A percentile compares a stretch with the other conserved stretches of the same genome.
Conservation (phyloP, 441 rosid species). For the Jatropha multifida region DNA sequence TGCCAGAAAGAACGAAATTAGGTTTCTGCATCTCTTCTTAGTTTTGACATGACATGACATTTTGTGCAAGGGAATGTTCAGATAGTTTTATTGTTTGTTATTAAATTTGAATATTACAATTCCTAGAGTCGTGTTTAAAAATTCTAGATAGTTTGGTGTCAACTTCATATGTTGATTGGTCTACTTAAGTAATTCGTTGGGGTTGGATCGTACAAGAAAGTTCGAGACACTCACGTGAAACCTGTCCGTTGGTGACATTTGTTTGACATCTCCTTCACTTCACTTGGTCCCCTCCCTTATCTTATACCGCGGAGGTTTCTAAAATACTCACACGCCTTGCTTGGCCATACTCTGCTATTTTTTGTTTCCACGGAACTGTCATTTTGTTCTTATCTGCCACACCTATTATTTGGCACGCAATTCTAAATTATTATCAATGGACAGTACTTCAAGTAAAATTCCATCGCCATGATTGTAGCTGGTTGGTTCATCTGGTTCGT, state of each 20-base stretch:
- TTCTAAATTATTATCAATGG: not conserved
- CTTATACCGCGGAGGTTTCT: slow-evolving; percentile 5
- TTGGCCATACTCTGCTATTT: not conserved
- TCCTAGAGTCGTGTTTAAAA: not conserved
- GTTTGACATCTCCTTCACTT: slow-evolving; percentile 15
- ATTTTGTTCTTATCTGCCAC: not conserved
- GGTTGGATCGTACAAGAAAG: slow-evolving; percentile 3
- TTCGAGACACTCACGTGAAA: not conserved
- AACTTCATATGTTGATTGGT: slow-evolving; percentile 4
- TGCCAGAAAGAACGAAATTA: no score
- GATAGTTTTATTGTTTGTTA: not conserved
- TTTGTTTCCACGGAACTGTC: not conserved
- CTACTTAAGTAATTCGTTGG: not conserved
- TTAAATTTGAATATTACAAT: slow-evolving; percentile 10
- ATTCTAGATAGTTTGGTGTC: not conserved
- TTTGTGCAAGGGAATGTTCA: not conserved
- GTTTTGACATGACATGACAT: not conserved
- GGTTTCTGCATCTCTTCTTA: not conserved
- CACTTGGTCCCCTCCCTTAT: slow-evolving; percentile 33
- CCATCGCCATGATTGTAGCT: not conserved
- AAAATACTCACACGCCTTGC: not conserved
- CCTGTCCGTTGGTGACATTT: not conserved
- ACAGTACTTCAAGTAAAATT: not conserved
- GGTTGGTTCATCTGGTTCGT: not conserved
- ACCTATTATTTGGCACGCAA: slow-evolving; percentile 16